Percentiles rank a stretch among this genome's conserved stretches.
phyloP scores from a whole-genome alignment of 176 grass and related monocot genomes.

The Coix lacrymajobi region DNA sequence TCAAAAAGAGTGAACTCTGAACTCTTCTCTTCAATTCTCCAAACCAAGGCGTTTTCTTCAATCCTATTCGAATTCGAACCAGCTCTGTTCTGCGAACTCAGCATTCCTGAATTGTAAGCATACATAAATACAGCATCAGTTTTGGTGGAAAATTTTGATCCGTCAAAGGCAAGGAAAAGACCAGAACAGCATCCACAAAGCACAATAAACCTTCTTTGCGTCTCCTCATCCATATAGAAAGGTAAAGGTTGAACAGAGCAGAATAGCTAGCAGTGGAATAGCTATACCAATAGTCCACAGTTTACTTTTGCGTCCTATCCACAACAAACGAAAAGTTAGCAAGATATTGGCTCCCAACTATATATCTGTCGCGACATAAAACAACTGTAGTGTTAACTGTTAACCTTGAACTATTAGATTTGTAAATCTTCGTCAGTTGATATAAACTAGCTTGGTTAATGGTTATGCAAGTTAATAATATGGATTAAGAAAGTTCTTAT shows the following conservation, averaged over 20 bases:
- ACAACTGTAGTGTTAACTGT: too few relatives aligned
- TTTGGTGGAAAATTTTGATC: neutral
- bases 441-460: too few relatives aligned
- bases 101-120: neutral
- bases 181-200: neutral
- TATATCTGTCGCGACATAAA: too few relatives aligned
- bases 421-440: too few relatives aligned
- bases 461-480: too few relatives aligned
- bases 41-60: neutral
- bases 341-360: neutral
- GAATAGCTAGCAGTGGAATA: neutral
- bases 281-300: constrained; percentile 4
- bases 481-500: too few relatives aligned
- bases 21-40: constrained; percentile 10
- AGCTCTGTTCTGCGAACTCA: neutral
- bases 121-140: neutral
- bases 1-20: constrained; percentile 30
- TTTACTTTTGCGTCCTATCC: neutral
- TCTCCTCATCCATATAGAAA: neutral
- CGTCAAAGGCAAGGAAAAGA: too few relatives aligned
- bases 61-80: neutral
- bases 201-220: neutral
- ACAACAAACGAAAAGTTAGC: neutral
- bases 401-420: too few relatives aligned
- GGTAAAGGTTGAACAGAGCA: neutral